Conservation (phyloP, 139 green algal species). For the Chloropicon primus region DNA sequence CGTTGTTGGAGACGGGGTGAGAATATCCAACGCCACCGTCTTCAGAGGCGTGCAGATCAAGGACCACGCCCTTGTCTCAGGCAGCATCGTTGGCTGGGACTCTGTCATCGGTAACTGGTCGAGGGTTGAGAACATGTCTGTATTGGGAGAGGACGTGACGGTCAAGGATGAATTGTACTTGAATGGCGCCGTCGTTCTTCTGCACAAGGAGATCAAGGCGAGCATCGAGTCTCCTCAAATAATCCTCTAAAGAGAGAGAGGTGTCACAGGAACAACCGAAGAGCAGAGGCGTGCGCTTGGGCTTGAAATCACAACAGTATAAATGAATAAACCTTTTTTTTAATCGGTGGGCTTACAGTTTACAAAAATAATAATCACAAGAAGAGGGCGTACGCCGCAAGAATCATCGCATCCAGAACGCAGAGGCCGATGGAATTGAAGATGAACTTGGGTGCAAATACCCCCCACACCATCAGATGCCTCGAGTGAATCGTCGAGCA, state of each 20-base stretch:
- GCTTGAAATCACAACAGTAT: no score
- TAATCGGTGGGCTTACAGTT: no score
- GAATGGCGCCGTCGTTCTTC: constrained; percentile 90
- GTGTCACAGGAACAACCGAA: no score
- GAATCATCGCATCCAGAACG: not conserved
- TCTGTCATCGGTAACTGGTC: constrained; percentile 54
- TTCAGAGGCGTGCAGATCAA: constrained; percentile 64
- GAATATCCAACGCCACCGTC: constrained; percentile 74
- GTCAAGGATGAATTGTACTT: constrained; percentile 79
- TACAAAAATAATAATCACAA: not conserved
- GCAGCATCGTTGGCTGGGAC: constrained; percentile 87
- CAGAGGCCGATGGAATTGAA: constrained; percentile 50
- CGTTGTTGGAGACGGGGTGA: constrained; percentile 79
- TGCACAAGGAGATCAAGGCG: constrained; percentile 86
- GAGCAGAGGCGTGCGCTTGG: no score
- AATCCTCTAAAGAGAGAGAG: constrained; percentile 46
- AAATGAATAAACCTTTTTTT: no score
- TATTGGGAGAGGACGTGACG: constrained; percentile 88
- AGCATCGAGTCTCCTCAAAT: constrained; percentile 48
- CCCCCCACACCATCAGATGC: constrained; percentile 77
- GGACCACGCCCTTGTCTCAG: constrained; percentile 54
- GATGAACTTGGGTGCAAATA: constrained; percentile 77
- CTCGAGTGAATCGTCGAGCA: constrained; percentile 42
- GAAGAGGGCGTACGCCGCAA: not conserved
- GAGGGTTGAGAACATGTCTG: constrained; percentile 79